Conservation (phyloP, 2,329 filamentous ascomycete genomes). For the Xylaria sp. region DNA sequence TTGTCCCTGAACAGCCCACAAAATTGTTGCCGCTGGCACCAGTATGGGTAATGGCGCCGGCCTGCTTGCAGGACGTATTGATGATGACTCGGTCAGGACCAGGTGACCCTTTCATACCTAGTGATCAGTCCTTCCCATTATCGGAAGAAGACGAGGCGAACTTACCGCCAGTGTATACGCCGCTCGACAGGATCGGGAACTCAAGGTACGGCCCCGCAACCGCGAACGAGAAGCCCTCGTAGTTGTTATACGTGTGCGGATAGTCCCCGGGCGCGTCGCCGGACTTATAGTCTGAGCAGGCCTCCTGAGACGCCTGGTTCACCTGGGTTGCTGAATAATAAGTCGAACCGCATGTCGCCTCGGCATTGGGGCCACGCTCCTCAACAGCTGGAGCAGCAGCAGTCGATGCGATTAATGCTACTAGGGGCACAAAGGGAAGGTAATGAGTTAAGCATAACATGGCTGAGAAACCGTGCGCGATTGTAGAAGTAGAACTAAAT, state of each 20-base stretch:
- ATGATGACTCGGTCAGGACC: constrained; percentile 70
- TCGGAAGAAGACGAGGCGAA: constrained; percentile 5
- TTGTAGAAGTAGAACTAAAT: constrained; percentile 4
- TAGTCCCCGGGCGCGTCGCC: constrained; percentile 57
- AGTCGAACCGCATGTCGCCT: constrained; percentile 55
- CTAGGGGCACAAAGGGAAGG: constrained; percentile 27
- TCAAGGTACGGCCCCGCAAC: constrained; percentile 63
- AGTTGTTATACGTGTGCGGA: constrained; percentile 64
- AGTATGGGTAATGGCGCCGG: constrained; percentile 70
- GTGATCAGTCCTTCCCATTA: constrained; percentile 7
- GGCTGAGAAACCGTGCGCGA: neutral
- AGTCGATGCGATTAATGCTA: constrained; percentile 26
- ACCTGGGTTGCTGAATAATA: constrained; percentile 56
- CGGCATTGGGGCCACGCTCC: constrained; percentile 48
- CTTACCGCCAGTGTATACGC: constrained; percentile 59
- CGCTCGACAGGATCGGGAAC: constrained; percentile 58
- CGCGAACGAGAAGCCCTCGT: constrained; percentile 63
- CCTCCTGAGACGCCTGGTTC: constrained; percentile 51
- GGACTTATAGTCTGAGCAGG: constrained; percentile 52
- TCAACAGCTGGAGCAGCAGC: constrained; percentile 35
- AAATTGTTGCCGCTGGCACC: constrained; percentile 70
- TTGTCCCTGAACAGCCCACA: constrained; percentile 57
- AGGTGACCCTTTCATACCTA: constrained; percentile 51
- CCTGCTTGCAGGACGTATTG: constrained; percentile 57
- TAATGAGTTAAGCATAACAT: constrained; percentile 24